phyloP scores from a whole-genome alignment of 1,284 basidiomycete species.

The Puccinia novopanici region DNA sequence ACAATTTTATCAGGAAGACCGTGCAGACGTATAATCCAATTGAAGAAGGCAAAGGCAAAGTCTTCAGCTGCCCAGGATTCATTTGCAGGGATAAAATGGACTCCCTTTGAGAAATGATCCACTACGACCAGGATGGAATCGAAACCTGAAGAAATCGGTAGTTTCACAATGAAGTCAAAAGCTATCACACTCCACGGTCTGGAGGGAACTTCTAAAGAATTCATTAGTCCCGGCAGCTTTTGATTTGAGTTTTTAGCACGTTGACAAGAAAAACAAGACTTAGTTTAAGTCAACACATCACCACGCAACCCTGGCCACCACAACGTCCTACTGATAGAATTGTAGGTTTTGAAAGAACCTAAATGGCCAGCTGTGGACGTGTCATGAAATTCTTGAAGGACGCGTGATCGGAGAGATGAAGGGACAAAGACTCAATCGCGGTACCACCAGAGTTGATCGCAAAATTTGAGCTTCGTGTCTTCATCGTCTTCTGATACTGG shows the following conservation, averaged over 20 bases:
- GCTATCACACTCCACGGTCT: too few relatives aligned
- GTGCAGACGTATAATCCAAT: slow-evolving; percentile 1
- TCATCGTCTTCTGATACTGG: too few relatives aligned
- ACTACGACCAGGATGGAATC: too few relatives aligned
- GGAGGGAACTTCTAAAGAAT: not conserved
- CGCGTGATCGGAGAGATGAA: not conserved
- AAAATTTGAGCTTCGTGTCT: too few relatives aligned
- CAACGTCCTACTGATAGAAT: not conserved
- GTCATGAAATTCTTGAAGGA: not conserved
- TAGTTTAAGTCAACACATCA: not conserved
- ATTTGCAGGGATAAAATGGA: not conserved
- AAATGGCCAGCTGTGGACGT: not conserved
- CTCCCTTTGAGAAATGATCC: not conserved
- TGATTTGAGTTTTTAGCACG: slow-evolving; percentile 2
- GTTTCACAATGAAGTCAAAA: too few relatives aligned
- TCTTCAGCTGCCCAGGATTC: not conserved
- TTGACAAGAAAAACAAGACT: too few relatives aligned
- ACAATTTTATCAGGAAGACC: slow-evolving; percentile 20
- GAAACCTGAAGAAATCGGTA: too few relatives aligned
- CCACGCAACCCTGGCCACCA: not conserved
- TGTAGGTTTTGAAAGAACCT: not conserved
- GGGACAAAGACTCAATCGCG: not conserved
- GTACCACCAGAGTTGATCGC: too few relatives aligned
- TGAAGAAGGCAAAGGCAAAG: not conserved
- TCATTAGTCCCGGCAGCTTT: not conserved